phyloP scores from a whole-genome alignment of 805 yeast species.

The Candida tallmaniae region DNA sequence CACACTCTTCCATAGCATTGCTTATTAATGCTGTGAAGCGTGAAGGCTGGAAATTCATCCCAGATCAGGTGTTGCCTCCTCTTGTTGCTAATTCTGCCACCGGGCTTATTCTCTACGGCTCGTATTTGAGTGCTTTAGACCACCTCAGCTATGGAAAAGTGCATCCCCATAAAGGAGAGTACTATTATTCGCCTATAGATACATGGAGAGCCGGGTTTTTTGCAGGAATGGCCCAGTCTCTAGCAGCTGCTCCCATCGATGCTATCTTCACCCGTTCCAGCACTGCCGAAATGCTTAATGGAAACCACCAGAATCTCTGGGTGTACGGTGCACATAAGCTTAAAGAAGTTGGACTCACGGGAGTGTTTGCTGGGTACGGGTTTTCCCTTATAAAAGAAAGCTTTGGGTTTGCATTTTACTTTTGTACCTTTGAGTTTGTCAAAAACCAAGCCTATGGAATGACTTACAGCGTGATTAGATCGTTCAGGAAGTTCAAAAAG shows the following conservation, averaged over 20 bases:
- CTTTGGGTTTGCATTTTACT: slow-evolving; percentile 80
- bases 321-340: slow-evolving; percentile 65
- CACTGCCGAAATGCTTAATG: slow-evolving; percentile 66
- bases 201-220: slow-evolving; percentile 76
- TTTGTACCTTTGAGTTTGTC: slow-evolving; percentile 72
- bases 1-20: slow-evolving; percentile 79
- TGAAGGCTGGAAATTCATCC: slow-evolving; percentile 85
- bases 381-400: slow-evolving; percentile 73
- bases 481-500: slow-evolving; percentile 39
- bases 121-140: slow-evolving; percentile 60
- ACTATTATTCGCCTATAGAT: slow-evolving; percentile 38
- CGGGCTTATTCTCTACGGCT: slow-evolving; percentile 79
- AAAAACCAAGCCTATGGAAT: slow-evolving; percentile 61
- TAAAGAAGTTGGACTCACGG: slow-evolving; percentile 68
- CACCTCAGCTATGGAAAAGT: slow-evolving; percentile 14
- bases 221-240: slow-evolving; percentile 85
- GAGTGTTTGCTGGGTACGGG: slow-evolving; percentile 89
- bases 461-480: slow-evolving; percentile 42
- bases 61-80: slow-evolving; percentile 84
- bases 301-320: slow-evolving; percentile 71
- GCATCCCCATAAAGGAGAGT: slow-evolving; percentile 5
- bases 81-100: slow-evolving; percentile 84
- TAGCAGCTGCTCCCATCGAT: slow-evolving; percentile 91
- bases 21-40: slow-evolving; percentile 62
- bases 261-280: slow-evolving; percentile 82